A percentile compares a stretch with the other conserved stretches of the same genome.
Conservation (phyloP, 1,139 yeast genomes). For the Geotrichum citri-aurantii region DNA sequence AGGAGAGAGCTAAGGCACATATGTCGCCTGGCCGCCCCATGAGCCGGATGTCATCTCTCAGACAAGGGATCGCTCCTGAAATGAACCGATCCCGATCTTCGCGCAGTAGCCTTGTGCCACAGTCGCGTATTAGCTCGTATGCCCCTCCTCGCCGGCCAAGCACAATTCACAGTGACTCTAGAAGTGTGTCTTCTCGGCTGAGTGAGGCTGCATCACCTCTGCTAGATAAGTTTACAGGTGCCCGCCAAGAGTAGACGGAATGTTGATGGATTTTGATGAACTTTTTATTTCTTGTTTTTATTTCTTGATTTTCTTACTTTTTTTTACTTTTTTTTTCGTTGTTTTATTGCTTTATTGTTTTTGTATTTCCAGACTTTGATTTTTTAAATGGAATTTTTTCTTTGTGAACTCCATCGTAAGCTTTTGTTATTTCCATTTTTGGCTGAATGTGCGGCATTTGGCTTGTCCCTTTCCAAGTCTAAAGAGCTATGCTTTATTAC, state of each 20-base stretch:
- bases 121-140: background rate
- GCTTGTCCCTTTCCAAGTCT: background rate
- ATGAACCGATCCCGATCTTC: conserved; percentile 23
- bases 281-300: background rate
- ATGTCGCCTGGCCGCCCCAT: conserved; percentile 20
- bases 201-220: conserved; percentile 10
- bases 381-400: background rate
- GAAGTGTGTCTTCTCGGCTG: conserved; percentile 6
- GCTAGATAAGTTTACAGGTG: background rate
- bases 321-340: background rate
- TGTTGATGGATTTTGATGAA: background rate
- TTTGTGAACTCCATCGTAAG: background rate
- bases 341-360: background rate
- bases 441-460: background rate
- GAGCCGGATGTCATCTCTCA: conserved; percentile 24
- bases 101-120: conserved; percentile 7
- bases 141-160: background rate
- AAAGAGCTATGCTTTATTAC: background rate
- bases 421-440: background rate
- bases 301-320: background rate
- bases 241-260: background rate
- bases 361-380: background rate
- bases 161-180: conserved; percentile 3
- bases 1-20: conserved; percentile 24
- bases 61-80: conserved; percentile 32